Evolutionary conservation across 169 alveolate genomes (phyloP).

Genomic region (Plasmodium reichenowi): DNA sequence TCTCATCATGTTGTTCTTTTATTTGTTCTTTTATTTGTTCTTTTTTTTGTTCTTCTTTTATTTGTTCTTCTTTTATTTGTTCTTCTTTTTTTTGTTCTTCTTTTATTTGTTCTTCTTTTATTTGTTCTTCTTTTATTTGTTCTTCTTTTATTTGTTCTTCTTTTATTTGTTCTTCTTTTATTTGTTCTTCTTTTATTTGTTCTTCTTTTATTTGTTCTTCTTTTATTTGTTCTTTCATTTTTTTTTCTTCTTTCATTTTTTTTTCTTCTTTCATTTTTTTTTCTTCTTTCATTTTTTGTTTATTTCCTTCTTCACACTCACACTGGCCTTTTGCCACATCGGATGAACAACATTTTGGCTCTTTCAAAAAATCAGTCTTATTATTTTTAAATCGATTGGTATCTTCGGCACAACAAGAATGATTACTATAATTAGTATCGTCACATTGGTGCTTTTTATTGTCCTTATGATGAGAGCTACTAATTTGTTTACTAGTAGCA

Average conservation of each 20-base stretch:
- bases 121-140: background rate
- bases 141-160: too few species aligned
- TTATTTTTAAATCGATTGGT: background rate
- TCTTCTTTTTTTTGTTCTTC: background rate
- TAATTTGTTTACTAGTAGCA: background rate
- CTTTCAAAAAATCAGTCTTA: background rate
- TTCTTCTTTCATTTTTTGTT: too few species aligned
- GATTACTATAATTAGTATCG: background rate
- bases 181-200: too few species aligned
- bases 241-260: background rate
- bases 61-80: too few species aligned
- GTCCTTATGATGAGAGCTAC: background rate
- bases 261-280: background rate
- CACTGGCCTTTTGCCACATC: too few species aligned
- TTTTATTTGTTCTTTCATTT: too few species aligned
- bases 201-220: too few species aligned
- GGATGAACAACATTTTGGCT: too few species aligned
- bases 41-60: too few species aligned
- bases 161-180: too few species aligned
- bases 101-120: background rate
- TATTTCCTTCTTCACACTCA: background rate
- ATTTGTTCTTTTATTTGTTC: too few species aligned
- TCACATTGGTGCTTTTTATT: background rate
- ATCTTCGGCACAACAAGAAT: background rate
- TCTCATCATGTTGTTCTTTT: background rate